Evolutionary conservation across 352 stramenopile genomes (phyloP).

Genomic region (Phytophthora pseudosyringae): DNA sequence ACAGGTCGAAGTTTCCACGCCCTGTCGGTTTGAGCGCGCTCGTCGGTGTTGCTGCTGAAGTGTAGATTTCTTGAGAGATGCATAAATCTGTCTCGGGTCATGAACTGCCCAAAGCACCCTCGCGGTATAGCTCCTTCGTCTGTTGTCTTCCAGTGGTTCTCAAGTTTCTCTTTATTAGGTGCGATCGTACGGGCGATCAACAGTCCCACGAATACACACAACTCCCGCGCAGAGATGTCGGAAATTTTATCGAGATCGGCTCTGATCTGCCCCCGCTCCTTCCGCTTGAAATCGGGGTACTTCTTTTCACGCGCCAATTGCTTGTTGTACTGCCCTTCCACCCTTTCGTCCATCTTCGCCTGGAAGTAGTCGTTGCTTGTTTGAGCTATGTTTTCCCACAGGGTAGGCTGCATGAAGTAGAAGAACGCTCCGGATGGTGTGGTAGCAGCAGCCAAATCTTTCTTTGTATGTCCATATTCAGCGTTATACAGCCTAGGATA

Average conservation of each 20-base stretch:
- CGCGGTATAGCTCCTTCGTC: background rate
- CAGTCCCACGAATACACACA: background rate
- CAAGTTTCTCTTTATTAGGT: background rate
- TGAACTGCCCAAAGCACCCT: background rate
- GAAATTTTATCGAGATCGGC: background rate
- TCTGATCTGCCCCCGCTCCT: background rate
- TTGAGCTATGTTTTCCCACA: background rate
- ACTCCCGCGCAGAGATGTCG: background rate
- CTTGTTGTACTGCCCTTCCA: background rate
- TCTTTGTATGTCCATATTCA: no score
- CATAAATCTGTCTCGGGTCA: background rate
- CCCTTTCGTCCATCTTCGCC: background rate
- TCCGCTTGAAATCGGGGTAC: background rate
- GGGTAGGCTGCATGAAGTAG: background rate
- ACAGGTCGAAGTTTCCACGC: background rate
- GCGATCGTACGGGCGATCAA: background rate
- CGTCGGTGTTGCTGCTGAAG: background rate
- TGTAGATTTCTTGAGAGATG: background rate
- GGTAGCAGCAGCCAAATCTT: no score
- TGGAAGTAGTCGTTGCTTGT: background rate
- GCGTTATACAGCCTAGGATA: no score
- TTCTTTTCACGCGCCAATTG: background rate
- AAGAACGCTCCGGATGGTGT: background rate
- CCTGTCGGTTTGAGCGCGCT: background rate
- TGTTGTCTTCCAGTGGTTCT: background rate